These are phyloP conservation scores for Oldenlandia corymbosa DNA, from an alignment of 257 asterid species.

Conservation along the genomic window DNA sequence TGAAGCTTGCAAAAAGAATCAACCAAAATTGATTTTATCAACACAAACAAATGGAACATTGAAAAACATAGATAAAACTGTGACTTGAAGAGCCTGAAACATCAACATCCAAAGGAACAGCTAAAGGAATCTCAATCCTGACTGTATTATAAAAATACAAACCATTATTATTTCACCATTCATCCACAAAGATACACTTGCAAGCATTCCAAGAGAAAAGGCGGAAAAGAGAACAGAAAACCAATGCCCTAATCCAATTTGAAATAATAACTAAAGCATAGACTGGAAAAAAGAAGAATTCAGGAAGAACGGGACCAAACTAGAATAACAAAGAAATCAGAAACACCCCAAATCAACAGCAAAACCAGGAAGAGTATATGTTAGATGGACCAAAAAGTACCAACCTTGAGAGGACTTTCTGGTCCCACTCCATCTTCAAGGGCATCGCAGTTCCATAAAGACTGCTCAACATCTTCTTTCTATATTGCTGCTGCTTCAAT, in stretches of 20 bases:
- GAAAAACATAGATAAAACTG: too few relatives aligned
- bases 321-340: neutral
- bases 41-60: neutral
- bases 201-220: neutral
- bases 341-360: slow-evolving; percentile 1
- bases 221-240: neutral
- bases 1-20: neutral
- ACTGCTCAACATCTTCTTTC: slow-evolving; percentile 37
- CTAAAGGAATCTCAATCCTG: neutral
- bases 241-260: neutral
- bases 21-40: neutral
- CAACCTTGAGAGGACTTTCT: slow-evolving; percentile 57
- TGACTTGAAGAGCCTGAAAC: too few relatives aligned
- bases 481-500: slow-evolving; percentile 39
- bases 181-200: too few relatives aligned
- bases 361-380: neutral
- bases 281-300: neutral
- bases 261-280: neutral
- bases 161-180: neutral
- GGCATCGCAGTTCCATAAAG: slow-evolving; percentile 70
- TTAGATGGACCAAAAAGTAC: slow-evolving; percentile 10
- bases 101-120: too few relatives aligned
- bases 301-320: neutral
- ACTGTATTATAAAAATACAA: neutral
- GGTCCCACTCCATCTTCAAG: slow-evolving; percentile 71